These are phyloP conservation scores for Gossypium arboreum DNA, from an alignment of 345 rosid genomes.

Conservation along the genomic window DNA sequence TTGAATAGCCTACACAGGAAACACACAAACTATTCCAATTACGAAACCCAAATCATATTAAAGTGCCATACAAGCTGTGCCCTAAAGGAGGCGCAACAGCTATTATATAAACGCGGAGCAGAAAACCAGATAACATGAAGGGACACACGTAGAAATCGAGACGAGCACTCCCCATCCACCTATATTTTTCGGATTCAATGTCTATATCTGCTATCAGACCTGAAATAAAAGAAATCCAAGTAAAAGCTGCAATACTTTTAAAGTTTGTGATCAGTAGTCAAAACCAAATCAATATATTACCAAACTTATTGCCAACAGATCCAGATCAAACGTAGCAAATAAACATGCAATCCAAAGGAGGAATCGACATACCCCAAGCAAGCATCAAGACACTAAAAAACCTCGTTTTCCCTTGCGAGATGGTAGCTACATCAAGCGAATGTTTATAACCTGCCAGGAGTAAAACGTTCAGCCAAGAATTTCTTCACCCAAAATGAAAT, in stretches of 20 bases:
- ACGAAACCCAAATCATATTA: background rate
- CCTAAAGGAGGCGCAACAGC: background rate
- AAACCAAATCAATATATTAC: slow-evolving; percentile 4
- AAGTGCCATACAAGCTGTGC: background rate
- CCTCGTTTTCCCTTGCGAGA: slow-evolving; percentile 61
- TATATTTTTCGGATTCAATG: slow-evolving; percentile 86
- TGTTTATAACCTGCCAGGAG: slow-evolving; percentile 58
- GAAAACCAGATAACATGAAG: background rate
- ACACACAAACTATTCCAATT: background rate
- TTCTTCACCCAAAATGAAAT: slow-evolving; percentile 1
- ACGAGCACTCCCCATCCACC: slow-evolving; percentile 96
- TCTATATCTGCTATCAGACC: slow-evolving; percentile 96
- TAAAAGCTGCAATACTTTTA: slow-evolving; percentile 5
- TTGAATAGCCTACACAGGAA: slow-evolving; percentile 54
- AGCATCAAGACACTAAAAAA: slow-evolving; percentile 88
- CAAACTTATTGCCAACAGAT: slow-evolving; percentile 8
- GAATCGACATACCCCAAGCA: slow-evolving; percentile 71
- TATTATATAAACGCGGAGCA: background rate
- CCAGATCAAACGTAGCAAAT: slow-evolving; percentile 7
- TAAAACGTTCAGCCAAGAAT: slow-evolving; percentile 12
- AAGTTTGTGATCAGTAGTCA: background rate
- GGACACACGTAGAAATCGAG: slow-evolving; percentile 76
- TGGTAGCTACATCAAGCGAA: slow-evolving; percentile 78
- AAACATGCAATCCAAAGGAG: slow-evolving; percentile 4
- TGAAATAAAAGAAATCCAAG: slow-evolving; percentile 26